Base-by-base conservation (phyloP, 768 basidiomycete genomes). In the Boletus patriciae region DNA sequence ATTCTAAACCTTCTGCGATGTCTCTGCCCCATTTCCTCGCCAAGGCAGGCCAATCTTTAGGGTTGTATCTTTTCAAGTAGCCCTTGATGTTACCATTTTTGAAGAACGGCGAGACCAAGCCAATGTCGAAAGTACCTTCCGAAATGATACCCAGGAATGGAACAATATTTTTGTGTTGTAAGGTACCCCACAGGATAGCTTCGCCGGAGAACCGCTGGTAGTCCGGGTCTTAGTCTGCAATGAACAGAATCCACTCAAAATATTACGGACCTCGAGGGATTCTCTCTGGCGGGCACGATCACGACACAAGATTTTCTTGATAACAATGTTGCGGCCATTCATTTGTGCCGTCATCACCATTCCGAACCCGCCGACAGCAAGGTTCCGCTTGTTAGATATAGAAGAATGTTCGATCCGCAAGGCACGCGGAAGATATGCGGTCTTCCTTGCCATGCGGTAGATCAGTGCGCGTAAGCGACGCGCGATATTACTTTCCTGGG, bases 391-490 rank as follows among this genome's bases (percentile, higher is more conserved):
- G 16, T 42, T 27, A 3, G 48, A 47, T 23, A 57, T 44, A 16
- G 47, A 55, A 13, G 44, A 10, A 27, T 6, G 27, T 42, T 11
- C 29, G 19, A 68, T 70, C 19, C 12, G 48, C n/a, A 68, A 19
- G n/a, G 2, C 54, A 45, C 1, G 34, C 15, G 66, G 71, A 13
- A 70, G 49, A 44, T 70, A 57, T 18, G 57, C 61, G 5, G 58
- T 70, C 40, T 71, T 70, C 45, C 69, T 69, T 29, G 71, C 57
- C 60, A 72, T 58, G 38, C 71, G 69, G 16, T 70, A 66, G 34
- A 69, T 61, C 34, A 46, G 51, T 36, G 64, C 58, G 42, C 50
- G 62, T 33, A 69, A 55, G 21, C 55, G 69, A 50, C 38, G 55
- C 18, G 1, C 9, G 6, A 61, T 42, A 7, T 56, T 47, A 6